These are phyloP conservation scores for Podochytrium sp. DNA, from an alignment of 192 early-diverging fungal species.

Conservation along the genomic window DNA sequence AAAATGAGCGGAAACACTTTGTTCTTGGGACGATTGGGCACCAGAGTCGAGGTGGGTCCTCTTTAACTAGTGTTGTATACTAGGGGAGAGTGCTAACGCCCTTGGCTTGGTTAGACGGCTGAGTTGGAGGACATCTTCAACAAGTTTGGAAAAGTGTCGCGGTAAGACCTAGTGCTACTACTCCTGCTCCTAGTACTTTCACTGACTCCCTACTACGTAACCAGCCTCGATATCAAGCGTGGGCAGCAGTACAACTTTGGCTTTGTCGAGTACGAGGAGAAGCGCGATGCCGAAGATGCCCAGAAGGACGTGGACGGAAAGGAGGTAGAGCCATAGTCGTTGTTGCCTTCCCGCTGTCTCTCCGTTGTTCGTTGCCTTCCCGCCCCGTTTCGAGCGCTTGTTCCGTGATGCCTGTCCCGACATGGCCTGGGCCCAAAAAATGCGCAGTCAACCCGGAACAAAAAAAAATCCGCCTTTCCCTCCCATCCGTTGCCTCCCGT, in stretches of 20 bases:
- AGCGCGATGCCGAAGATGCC: slow-evolving; percentile 50
- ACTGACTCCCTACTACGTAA: neutral
- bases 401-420: too few species aligned
- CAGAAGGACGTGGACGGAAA: slow-evolving; percentile 29
- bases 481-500: too few species aligned
- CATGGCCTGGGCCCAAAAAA: too few species aligned
- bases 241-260: slow-evolving; percentile 53
- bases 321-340: slow-evolving; percentile 12
- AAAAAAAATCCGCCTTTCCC: too few species aligned
- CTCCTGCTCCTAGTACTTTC: neutral
- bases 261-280: slow-evolving; percentile 57
- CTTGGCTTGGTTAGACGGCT: slow-evolving; percentile 5
- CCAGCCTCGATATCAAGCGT: slow-evolving; percentile 44
- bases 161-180: slow-evolving; percentile 20
- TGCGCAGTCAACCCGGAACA: too few species aligned
- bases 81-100: neutral
- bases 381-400: neutral
- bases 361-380: neutral
- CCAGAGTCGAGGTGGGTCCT: slow-evolving; percentile 16
- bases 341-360: neutral
- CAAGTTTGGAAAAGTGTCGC: slow-evolving; percentile 52
- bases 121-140: slow-evolving; percentile 55
- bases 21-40: slow-evolving; percentile 24
- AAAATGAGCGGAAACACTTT: slow-evolving; percentile 1
- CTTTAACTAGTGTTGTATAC: neutral